Evolutionary conservation across 352 stramenopile genomes (phyloP).

Genomic region (Globisporangium nagaii): DNA sequence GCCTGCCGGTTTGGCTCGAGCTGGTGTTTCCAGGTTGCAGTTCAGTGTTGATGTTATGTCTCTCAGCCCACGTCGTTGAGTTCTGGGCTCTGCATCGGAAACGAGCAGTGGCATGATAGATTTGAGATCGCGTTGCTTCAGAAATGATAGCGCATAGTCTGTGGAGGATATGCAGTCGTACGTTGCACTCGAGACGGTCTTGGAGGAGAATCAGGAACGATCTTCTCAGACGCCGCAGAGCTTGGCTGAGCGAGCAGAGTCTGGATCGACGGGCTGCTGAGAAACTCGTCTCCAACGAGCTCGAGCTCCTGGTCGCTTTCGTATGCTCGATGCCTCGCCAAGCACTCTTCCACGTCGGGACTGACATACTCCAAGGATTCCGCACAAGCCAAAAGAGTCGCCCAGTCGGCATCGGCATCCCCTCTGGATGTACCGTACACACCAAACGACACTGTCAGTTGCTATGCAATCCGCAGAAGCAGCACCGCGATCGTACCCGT

Average conservation of each 20-base stretch:
- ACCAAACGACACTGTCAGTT: background rate
- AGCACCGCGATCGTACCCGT: background rate
- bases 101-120: too few species aligned
- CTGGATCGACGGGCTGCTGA: constrained; percentile 39
- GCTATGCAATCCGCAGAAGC: background rate
- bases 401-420: constrained; percentile 31
- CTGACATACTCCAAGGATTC: constrained; percentile 61
- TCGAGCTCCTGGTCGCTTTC: constrained; percentile 66
- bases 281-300: constrained; percentile 51
- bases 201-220: background rate
- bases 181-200: background rate
- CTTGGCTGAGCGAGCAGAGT: background rate
- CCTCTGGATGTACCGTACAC: constrained; percentile 15
- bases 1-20: background rate
- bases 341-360: constrained; percentile 45
- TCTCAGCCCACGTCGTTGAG: background rate
- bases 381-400: constrained; percentile 38
- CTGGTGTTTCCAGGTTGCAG: background rate
- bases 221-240: background rate
- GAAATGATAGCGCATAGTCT: too few species aligned
- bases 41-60: constrained; percentile 2
- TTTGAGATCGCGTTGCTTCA: too few species aligned
- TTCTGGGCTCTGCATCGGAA: background rate
- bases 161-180: background rate
- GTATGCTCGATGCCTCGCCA: constrained; percentile 24